A percentile compares a stretch with the other conserved stretches of the same genome.
Evolutionary conservation across 2,329 filamentous ascomycete species (phyloP).

Genomic region (Apiospora malaysiana): DNA sequence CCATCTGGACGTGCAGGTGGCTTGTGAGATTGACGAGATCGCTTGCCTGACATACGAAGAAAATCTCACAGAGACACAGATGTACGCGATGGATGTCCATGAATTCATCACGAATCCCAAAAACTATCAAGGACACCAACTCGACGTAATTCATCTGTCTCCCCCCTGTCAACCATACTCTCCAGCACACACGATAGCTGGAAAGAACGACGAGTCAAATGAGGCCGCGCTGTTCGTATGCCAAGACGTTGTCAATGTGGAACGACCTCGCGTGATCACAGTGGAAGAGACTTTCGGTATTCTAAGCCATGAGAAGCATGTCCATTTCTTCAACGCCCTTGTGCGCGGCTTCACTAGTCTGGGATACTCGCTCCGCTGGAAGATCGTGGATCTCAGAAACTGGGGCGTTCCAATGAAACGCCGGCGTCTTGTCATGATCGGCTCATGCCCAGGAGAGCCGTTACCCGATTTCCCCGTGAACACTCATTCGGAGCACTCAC

Average conservation of each 20-base stretch:
- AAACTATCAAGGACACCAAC: slow-evolving; percentile 41
- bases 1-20: slow-evolving; percentile 65
- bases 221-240: slow-evolving; percentile 63
- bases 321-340: slow-evolving; percentile 63
- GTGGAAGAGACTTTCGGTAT: slow-evolving; percentile 82
- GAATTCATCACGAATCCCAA: slow-evolving; percentile 51
- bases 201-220: slow-evolving; percentile 70
- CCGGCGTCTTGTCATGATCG: slow-evolving; percentile 61
- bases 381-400: slow-evolving; percentile 56
- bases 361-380: slow-evolving; percentile 76
- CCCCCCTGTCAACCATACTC: slow-evolving; percentile 82
- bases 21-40: slow-evolving; percentile 67
- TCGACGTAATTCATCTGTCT: slow-evolving; percentile 76
- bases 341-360: slow-evolving; percentile 67
- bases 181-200: slow-evolving; percentile 67
- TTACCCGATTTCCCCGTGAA: slow-evolving; percentile 69
- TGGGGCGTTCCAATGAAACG: slow-evolving; percentile 59
- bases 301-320: slow-evolving; percentile 39
- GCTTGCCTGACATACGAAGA: slow-evolving; percentile 62
- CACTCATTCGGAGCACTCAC: slow-evolving; percentile 57
- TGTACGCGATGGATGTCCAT: slow-evolving; percentile 55
- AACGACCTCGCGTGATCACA: slow-evolving; percentile 72
- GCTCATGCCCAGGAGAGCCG: slow-evolving; percentile 70
- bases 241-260: slow-evolving; percentile 59
- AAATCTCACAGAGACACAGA: slow-evolving; percentile 61